Percentiles rank a stretch among this genome's conserved stretches.
Conservation (phyloP, 768 basidiomycete species). For the Arthromyces matolae region DNA sequence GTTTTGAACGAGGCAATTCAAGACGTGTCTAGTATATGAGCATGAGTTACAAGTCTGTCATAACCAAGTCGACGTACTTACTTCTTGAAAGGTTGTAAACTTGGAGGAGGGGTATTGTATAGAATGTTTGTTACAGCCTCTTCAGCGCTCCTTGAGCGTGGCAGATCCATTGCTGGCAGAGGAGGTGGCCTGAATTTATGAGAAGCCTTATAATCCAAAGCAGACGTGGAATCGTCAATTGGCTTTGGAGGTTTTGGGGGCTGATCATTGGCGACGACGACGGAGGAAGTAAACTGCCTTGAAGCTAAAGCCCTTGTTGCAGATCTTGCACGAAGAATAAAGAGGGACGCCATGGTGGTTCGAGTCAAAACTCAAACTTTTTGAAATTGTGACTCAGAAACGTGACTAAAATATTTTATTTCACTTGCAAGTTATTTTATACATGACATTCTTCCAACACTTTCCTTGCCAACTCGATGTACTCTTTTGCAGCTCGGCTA, state of each 20-base stretch:
- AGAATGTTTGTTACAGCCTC: constrained; percentile 97
- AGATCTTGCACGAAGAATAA: constrained; percentile 30
- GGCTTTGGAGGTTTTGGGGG: constrained; percentile 72
- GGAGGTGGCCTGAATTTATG: constrained; percentile 77
- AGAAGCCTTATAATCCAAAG: constrained; percentile 83
- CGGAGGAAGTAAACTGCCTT: constrained; percentile 38
- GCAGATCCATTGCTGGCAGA: constrained; percentile 81
- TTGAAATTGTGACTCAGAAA: constrained; percentile 7
- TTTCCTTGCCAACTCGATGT: constrained; percentile 59
- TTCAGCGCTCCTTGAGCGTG: constrained; percentile 79
- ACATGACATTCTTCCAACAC: constrained; percentile 43
- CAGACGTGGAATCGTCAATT: constrained; percentile 92
- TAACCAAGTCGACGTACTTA: constrained; percentile 30
- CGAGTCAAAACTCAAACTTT: constrained; percentile 4
- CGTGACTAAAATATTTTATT: constrained; percentile 2
- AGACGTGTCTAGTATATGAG: constrained; percentile 86
- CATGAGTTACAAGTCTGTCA: constrained; percentile 8
- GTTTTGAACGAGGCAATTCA: constrained; percentile 98
- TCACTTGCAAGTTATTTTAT: not conserved
- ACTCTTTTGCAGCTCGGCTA: constrained; percentile 48
- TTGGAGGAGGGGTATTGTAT: constrained; percentile 93
- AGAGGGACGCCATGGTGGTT: constrained; percentile 25
- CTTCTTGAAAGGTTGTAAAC: constrained; percentile 91
- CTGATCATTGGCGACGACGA: constrained; percentile 26
- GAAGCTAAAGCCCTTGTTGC: constrained; percentile 22